Evolutionary conservation across 1,284 basidiomycete genomes (phyloP).

Genomic region (Fistulinella cinereoalba): DNA sequence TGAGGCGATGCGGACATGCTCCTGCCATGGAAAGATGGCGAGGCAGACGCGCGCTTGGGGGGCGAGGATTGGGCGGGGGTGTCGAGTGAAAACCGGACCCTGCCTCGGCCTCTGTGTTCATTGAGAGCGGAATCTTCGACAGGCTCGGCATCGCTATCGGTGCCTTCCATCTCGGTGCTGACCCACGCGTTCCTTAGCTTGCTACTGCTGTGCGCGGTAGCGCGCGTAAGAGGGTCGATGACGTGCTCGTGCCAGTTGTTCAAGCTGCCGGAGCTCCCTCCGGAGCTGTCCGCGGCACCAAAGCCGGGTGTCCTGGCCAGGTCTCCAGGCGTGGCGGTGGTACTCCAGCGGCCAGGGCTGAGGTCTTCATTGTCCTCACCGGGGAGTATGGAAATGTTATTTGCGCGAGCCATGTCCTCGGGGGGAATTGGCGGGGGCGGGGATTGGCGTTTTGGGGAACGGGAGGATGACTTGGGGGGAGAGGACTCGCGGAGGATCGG

Average conservation of each 20-base stretch:
- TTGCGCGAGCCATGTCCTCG: slow-evolving; percentile 34
- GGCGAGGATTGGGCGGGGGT: slow-evolving; percentile 11
- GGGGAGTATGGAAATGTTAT: slow-evolving; percentile 19
- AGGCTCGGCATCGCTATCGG: slow-evolving; percentile 18
- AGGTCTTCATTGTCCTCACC: slow-evolving; percentile 30
- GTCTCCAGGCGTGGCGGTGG: slow-evolving; percentile 59
- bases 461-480: slow-evolving; percentile 12
- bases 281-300: slow-evolving; percentile 3
- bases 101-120: slow-evolving; percentile 5
- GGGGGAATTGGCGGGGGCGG: slow-evolving; percentile 29
- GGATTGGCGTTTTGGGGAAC: slow-evolving; percentile 26
- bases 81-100: slow-evolving; percentile 13
- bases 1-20: slow-evolving; percentile 12
- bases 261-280: slow-evolving; percentile 18
- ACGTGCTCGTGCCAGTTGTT: slow-evolving; percentile 25
- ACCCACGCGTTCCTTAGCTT: slow-evolving; percentile 25
- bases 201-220: slow-evolving; percentile 5
- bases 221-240: slow-evolving; percentile 17
- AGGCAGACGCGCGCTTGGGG: slow-evolving; percentile 8
- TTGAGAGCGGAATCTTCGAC: slow-evolving; percentile 17
- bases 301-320: slow-evolving; percentile 8
- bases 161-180: slow-evolving; percentile 29
- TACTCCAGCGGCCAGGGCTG: slow-evolving; percentile 61
- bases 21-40: slow-evolving; percentile 11
- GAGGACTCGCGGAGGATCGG: slow-evolving; percentile 22